A percentile compares a stretch with the other conserved stretches of the same genome.
phyloP scores from a whole-genome alignment of 768 basidiomycete genomes.

The Podaxis sp. region DNA sequence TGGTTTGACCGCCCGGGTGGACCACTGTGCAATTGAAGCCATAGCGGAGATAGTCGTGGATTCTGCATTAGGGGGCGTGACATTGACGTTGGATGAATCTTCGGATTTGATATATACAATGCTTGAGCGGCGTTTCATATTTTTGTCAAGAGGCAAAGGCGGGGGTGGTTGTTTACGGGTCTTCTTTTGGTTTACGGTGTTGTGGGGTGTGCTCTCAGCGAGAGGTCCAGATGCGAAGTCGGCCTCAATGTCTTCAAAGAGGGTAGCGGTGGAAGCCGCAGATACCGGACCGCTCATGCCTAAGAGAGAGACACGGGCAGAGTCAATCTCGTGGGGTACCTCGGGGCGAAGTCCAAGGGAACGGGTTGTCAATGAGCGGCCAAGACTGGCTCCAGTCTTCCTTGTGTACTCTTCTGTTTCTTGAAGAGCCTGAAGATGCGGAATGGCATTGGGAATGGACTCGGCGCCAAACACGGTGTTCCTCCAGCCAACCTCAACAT shows the following conservation, averaged over 20 bases:
- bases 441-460: constrained; percentile 30
- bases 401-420: constrained; percentile 38
- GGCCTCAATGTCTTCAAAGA: constrained; percentile 56
- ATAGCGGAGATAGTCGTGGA: constrained; percentile 32
- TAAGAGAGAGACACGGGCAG: constrained; percentile 51
- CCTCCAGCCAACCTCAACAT: constrained; percentile 41
- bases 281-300: constrained; percentile 44
- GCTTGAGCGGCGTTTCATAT: constrained; percentile 48
- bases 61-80: constrained; percentile 21
- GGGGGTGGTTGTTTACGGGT: constrained; percentile 32
- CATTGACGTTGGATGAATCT: constrained; percentile 30
- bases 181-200: constrained; percentile 38
- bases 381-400: constrained; percentile 21
- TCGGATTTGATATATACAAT: constrained; percentile 68
- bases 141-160: constrained; percentile 29
- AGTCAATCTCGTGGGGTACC: constrained; percentile 48
- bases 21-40: constrained; percentile 45
- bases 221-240: constrained; percentile 46
- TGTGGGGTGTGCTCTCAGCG: constrained; percentile 67
- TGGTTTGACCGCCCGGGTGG: constrained; percentile 50
- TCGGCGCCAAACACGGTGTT: constrained; percentile 52
- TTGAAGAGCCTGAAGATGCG: constrained; percentile 36
- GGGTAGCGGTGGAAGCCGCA: constrained; percentile 59
- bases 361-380: constrained; percentile 42
- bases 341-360: constrained; percentile 50